phyloP scores from a whole-genome alignment of 2,329 filamentous ascomycete species.

The Exophiala xenobiotica region DNA sequence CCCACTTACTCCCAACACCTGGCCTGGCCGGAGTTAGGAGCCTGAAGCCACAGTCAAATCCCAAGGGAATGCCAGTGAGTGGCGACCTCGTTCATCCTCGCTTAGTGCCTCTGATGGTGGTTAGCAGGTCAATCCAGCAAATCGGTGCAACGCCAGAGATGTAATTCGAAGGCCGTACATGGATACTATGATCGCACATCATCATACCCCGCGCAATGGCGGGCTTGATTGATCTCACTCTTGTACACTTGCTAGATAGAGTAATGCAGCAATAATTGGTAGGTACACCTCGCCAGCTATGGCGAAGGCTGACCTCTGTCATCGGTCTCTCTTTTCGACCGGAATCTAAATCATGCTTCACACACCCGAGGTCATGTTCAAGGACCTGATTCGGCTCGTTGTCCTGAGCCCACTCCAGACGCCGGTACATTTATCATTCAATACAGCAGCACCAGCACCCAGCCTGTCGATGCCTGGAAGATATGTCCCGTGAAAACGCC shows the following conservation, averaged over 20 bases:
- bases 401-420: conserved; percentile 1
- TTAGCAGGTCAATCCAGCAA: no score
- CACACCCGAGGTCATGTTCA: not conserved
- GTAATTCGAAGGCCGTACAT: no score
- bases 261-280: not conserved
- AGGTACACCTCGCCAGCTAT: not conserved
- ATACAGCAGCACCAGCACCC: not conserved
- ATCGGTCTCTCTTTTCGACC: no score
- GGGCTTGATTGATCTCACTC: not conserved
- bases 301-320: not conserved
- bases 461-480: not conserved
- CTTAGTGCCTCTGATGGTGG: not conserved
- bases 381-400: not conserved
- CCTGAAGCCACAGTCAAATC: not conserved
- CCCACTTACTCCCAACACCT: no score
- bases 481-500: not conserved
- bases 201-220: not conserved
- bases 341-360: not conserved
- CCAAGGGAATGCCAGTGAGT: not conserved
- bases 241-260: not conserved
- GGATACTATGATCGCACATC: not conserved
- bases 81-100: not conserved
- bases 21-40: conserved; percentile 14
- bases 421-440: not conserved
- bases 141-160: no score